These are phyloP conservation scores for Podospora tetraspora DNA, from an alignment of 495 filamentous ascomycete species.

Conservation along the genomic window DNA sequence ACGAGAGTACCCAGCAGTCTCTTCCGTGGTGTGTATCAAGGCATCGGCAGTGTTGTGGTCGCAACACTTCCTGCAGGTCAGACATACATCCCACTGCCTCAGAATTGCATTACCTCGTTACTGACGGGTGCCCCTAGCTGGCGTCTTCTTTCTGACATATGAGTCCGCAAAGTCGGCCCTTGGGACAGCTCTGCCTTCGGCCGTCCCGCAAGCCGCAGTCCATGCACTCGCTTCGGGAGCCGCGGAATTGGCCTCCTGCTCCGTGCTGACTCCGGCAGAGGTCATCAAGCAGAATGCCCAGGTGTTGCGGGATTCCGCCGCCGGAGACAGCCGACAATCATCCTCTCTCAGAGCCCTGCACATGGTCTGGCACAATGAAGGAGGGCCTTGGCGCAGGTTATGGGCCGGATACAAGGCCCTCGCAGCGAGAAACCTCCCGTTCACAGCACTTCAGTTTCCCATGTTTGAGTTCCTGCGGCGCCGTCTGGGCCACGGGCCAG, in stretches of 20 bases:
- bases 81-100: constrained; percentile 11
- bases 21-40: constrained; percentile 79
- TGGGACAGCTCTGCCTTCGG: constrained; percentile 26
- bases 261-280: constrained; percentile 83
- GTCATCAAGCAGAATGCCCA: constrained; percentile 94
- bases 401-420: constrained; percentile 79
- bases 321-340: constrained; percentile 18
- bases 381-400: constrained; percentile 37
- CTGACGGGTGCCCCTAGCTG: constrained; percentile 46
- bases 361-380: constrained; percentile 29
- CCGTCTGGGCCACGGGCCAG: constrained; percentile 22
- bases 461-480: constrained; percentile 66
- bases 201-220: constrained; percentile 57
- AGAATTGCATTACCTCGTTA: not conserved
- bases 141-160: constrained; percentile 87
- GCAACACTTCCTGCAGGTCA: constrained; percentile 78
- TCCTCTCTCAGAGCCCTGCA: constrained; percentile 42
- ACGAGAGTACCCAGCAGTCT: constrained; percentile 49
- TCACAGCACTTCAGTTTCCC: constrained; percentile 83
- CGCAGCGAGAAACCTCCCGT: constrained; percentile 74
- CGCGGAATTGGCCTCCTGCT: constrained; percentile 76
- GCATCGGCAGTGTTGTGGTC: constrained; percentile 81
- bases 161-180: constrained; percentile 63
- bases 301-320: constrained; percentile 42
- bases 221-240: constrained; percentile 66